Conservation (phyloP, 495 filamentous ascomycete genomes). For the Rostrohypoxylon terebratum region DNA sequence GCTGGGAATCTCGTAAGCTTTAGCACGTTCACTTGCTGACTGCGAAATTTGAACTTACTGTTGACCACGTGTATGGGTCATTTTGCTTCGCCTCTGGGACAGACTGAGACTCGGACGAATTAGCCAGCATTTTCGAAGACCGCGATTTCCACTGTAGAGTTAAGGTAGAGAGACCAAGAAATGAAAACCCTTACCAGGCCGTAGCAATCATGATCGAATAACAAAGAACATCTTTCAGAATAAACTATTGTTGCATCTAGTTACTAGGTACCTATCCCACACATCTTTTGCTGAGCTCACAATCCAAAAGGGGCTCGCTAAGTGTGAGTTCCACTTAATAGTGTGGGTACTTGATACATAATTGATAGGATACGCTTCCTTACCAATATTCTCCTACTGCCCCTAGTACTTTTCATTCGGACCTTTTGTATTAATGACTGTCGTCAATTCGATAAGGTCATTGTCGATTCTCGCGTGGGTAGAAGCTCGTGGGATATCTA, state of each 20-base stretch:
- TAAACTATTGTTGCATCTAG: too few species aligned
- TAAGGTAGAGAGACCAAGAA: not conserved
- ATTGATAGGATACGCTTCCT: not conserved
- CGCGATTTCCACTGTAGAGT: not conserved
- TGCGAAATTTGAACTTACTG: not conserved
- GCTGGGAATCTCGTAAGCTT: not conserved
- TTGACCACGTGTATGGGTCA: not conserved
- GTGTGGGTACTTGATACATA: not conserved
- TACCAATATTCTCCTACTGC: not conserved
- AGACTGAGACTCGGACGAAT: not conserved
- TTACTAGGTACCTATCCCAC: not conserved
- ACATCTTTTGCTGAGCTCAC: not conserved
- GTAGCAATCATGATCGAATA: not conserved
- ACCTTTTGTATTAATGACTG: not conserved
- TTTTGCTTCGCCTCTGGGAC: not conserved
- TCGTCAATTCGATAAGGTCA: not conserved
- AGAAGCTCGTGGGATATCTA: too few species aligned
- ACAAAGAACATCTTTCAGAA: not conserved
- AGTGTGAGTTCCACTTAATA: not conserved
- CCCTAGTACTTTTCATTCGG: not conserved
- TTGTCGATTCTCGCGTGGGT: too few species aligned
- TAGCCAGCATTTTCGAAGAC: not conserved
- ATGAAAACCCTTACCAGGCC: not conserved
- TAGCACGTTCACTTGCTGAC: not conserved
- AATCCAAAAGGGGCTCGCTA: not conserved